These are phyloP conservation scores for Grosmannia penicillata DNA, from an alignment of 2,329 filamentous ascomycete species.

Conservation along the genomic window DNA sequence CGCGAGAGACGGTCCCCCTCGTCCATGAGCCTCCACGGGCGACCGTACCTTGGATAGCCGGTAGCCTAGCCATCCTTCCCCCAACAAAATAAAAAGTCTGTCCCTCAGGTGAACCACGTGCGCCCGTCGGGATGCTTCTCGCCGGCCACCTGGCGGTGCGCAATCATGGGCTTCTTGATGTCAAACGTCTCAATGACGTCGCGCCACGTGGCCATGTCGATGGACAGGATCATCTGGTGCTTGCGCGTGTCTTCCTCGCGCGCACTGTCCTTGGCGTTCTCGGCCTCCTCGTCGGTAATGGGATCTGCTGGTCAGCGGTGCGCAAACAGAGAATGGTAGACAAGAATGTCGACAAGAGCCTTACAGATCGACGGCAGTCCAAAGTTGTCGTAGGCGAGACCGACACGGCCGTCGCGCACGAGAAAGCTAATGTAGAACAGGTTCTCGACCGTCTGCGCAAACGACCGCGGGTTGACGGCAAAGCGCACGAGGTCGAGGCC, in stretches of 20 bases:
- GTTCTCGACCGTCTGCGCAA: slow-evolving; percentile 92
- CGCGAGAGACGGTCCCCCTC: too few relatives aligned
- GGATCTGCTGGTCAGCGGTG: slow-evolving; percentile 19
- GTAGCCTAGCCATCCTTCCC: too few relatives aligned
- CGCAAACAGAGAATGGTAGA: slow-evolving; percentile 10
- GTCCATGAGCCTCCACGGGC: too few relatives aligned
- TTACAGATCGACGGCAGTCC: slow-evolving; percentile 68
- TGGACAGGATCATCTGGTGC: slow-evolving; percentile 75
- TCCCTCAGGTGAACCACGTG: slow-evolving; percentile 7
- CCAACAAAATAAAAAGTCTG: not conserved
- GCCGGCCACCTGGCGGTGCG: slow-evolving; percentile 44
- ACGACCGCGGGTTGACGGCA: slow-evolving; percentile 77
- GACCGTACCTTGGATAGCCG: too few relatives aligned
- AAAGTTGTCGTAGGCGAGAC: slow-evolving; percentile 57
- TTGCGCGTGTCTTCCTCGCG: slow-evolving; percentile 21
- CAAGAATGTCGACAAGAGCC: slow-evolving; percentile 14
- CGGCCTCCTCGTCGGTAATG: slow-evolving; percentile 29
- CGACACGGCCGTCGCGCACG: slow-evolving; percentile 69
- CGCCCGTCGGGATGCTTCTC: slow-evolving; percentile 11
- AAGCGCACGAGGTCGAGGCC: slow-evolving; percentile 75
- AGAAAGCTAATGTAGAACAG: slow-evolving; percentile 94
- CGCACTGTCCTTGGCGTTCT: slow-evolving; percentile 15
- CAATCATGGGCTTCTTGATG: slow-evolving; percentile 69
- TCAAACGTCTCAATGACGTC: slow-evolving; percentile 62
- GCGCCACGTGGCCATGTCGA: slow-evolving; percentile 76